These are phyloP conservation scores for Eimeria falciformis DNA, from an alignment of 169 alveolate species.

Conservation along the genomic window DNA sequence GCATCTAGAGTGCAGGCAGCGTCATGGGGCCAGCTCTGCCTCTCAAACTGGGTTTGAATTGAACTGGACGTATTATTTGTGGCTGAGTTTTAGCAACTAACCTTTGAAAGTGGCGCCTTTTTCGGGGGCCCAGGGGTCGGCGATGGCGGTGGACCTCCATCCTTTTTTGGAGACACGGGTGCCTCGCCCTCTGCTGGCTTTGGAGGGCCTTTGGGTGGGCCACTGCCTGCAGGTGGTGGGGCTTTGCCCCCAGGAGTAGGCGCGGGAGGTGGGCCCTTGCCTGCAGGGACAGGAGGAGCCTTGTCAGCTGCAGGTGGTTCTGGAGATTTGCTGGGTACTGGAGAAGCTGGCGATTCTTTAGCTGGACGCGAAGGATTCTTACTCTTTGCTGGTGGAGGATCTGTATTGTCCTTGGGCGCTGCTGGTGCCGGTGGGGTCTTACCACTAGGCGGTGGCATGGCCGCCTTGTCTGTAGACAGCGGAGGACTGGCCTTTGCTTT, in stretches of 20 bases:
- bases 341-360: not conserved
- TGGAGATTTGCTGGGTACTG: not conserved
- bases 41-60: no score
- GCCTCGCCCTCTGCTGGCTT: not conserved
- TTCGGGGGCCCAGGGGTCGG: constrained; percentile 38
- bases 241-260: constrained; percentile 24
- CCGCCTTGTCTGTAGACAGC: not conserved
- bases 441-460: constrained; percentile 12
- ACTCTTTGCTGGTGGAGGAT: not conserved
- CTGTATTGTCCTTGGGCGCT: not conserved
- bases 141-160: constrained; percentile 27
- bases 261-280: constrained; percentile 41
- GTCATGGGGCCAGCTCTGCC: no score
- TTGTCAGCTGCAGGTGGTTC: constrained; percentile 17
- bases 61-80: no score
- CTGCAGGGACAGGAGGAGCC: constrained; percentile 27
- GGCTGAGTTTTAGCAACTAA: not conserved
- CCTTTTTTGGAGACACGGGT: not conserved
- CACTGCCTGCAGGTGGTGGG: not conserved
- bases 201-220: not conserved
- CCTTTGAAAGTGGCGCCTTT: constrained; percentile 20
- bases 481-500: constrained; percentile 11
- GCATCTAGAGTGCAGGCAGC: not conserved
- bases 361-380: not conserved
- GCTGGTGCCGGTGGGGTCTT: constrained; percentile 21